Base-by-base conservation (phyloP, 306 rosid species). In the Rosa chinensis region DNA sequence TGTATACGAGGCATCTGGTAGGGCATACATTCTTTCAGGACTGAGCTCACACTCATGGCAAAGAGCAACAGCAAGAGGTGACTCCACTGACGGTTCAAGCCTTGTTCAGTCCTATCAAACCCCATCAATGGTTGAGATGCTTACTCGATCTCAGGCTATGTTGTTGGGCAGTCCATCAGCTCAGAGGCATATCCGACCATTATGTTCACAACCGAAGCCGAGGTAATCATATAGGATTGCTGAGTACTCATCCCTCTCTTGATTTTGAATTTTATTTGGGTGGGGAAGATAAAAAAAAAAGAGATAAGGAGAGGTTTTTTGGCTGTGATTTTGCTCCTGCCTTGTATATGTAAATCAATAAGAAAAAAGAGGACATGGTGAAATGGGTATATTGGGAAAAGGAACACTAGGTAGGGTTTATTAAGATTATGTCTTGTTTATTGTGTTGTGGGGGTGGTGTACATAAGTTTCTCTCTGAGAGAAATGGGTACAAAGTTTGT, bases 41-140 rank as follows among this genome's bases (percentile, higher is more conserved):
- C 85, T 95, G 77, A 95, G 99, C 84, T 95, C 99, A 44, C 99
- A 95, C 73, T 95, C 99, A 13, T 95, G 99, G 99, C 99, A 95
- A 81, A 81, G 99, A 86, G 99, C 99, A 68, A 95, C 99, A 2
- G 96, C 99, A 12, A 89, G 99, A 85, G 99, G 98, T 4, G 94
- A 95, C 86, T 95, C 98, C n/a, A 95, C 98, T 0, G 94, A 92
- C 11, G 85, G 97, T 61, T 89, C 96, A 11, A 92, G 98, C 75
- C 99, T 95, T 5, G 86, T 95, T 69, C 97, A 85, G 77, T 84
- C 98, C 5, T 95, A 95, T 76, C 99, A 93, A 82, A 95, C 99
- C 56, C 99, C 99, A 5, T 95, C 97, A 2, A 95, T 95, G 99
- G 86, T 82, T 0, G 96, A 93, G 96, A 95, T 95, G 99, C 97